Percentiles rank a stretch among this genome's conserved stretches.
phyloP scores from a whole-genome alignment of 768 basidiomycete genomes.

The Mycena chlorophos region DNA sequence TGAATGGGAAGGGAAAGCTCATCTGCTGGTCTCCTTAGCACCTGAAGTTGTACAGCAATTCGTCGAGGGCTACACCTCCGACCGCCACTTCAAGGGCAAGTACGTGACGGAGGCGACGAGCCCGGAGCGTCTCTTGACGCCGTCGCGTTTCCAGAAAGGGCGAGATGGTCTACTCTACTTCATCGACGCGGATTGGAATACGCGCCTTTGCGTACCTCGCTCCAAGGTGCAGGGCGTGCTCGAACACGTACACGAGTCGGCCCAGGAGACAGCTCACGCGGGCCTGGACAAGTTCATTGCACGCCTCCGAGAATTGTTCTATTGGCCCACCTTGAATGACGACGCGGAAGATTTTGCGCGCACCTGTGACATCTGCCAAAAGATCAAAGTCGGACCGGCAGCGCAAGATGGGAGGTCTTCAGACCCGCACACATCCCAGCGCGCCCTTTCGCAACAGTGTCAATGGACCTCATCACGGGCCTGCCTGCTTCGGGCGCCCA shows the following conservation, averaged over 20 bases:
- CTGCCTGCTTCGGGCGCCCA: constrained; percentile 18
- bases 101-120: neutral
- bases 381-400: constrained; percentile 8
- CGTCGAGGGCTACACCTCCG: neutral
- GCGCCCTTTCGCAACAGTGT: constrained; percentile 7
- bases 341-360: constrained; percentile 1
- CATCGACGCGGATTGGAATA: constrained; percentile 6
- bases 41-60: neutral
- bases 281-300: neutral
- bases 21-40: neutral
- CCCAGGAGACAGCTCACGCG: constrained; percentile 4
- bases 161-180: constrained; percentile 2
- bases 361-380: constrained; percentile 5
- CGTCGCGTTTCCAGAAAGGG: constrained; percentile 6
- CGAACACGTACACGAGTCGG: neutral
- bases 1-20: neutral
- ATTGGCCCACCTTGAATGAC: neutral
- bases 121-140: neutral
- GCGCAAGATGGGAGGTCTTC: constrained; percentile 4
- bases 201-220: constrained; percentile 9
- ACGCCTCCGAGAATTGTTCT: neutral
- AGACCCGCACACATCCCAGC: constrained; percentile 2
- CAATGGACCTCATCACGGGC: constrained; percentile 6
- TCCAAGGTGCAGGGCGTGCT: constrained; percentile 19
- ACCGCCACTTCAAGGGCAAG: neutral